Evolutionary conservation across 2,329 filamentous ascomycete genomes (phyloP).

Genomic region (Orbilia javanica): DNA sequence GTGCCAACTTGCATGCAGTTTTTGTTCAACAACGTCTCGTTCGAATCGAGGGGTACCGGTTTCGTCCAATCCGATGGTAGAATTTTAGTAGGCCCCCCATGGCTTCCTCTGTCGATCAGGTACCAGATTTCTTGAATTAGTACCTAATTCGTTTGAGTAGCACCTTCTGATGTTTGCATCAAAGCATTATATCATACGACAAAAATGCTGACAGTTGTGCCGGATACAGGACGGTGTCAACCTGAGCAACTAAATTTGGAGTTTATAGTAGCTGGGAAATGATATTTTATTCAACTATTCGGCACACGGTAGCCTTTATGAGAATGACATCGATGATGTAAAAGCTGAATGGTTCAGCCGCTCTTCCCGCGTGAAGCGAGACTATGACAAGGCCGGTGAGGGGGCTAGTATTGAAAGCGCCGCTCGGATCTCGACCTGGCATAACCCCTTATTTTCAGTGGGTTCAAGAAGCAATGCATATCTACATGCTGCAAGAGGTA

Average conservation of each 20-base stretch:
- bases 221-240: not conserved
- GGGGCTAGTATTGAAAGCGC: not conserved
- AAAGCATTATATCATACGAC: not conserved
- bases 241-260: not conserved
- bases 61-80: not conserved
- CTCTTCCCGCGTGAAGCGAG: slow-evolving; percentile 28
- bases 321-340: not conserved
- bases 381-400: not conserved
- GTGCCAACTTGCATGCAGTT: slow-evolving; percentile 12
- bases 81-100: not conserved
- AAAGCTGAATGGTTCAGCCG: slow-evolving; percentile 21
- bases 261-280: not conserved
- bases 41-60: not conserved
- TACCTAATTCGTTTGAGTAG: not conserved
- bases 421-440: slow-evolving; percentile 1
- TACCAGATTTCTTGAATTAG: slow-evolving; percentile 17
- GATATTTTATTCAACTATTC: not conserved
- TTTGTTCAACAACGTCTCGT: slow-evolving; percentile 2
- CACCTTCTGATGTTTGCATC: not conserved
- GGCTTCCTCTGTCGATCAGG: slow-evolving; percentile 40
- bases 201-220: not conserved
- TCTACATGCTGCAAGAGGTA: not conserved
- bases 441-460: not conserved
- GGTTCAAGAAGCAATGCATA: not conserved
- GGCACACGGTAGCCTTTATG: not conserved